Conservation (phyloP, 768 basidiomycete genomes). For the Lactarius sanguifluus region DNA sequence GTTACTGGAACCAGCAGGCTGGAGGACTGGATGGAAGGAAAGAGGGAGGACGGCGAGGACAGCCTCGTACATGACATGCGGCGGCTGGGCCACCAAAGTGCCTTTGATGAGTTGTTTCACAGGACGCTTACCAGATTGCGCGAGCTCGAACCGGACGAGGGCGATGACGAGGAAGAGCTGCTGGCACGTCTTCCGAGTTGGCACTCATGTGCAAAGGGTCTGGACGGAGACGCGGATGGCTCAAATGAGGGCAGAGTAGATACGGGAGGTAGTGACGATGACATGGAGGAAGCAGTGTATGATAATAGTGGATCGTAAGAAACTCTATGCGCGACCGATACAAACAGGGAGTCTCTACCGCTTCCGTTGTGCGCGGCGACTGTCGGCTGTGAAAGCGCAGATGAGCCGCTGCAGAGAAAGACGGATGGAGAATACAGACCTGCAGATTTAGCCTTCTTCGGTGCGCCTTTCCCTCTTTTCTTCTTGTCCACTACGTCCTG, state of each 20-base stretch:
- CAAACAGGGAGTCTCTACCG: conserved; percentile 31
- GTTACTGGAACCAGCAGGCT: conserved; percentile 56
- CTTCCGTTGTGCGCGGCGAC: conserved; percentile 50
- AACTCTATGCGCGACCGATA: neutral
- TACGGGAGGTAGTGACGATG: conserved; percentile 3
- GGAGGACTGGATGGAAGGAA: conserved; percentile 64
- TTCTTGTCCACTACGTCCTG: conserved; percentile 67
- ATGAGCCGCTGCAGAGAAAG: neutral
- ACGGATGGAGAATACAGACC: conserved; percentile 44
- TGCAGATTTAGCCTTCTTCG: conserved; percentile 72
- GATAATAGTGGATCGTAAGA: conserved; percentile 4
- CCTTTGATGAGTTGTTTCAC: conserved; percentile 63
- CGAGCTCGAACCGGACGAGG: conserved; percentile 19
- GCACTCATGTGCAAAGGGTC: neutral
- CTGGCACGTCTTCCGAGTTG: conserved; percentile 13
- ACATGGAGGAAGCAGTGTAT: conserved; percentile 17
- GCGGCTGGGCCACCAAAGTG: conserved; percentile 55
- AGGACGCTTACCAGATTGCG: conserved; percentile 62
- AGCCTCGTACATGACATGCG: conserved; percentile 43
- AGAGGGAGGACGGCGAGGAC: conserved; percentile 32
- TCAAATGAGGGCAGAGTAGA: neutral
- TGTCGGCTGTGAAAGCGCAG: conserved; percentile 44
- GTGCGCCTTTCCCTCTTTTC: conserved; percentile 79
- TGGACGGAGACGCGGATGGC: neutral
- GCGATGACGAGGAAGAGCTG: conserved; percentile 17